Evolutionary conservation across 345 rosid species (phyloP).

Genomic region (Jatropha curcas): DNA sequence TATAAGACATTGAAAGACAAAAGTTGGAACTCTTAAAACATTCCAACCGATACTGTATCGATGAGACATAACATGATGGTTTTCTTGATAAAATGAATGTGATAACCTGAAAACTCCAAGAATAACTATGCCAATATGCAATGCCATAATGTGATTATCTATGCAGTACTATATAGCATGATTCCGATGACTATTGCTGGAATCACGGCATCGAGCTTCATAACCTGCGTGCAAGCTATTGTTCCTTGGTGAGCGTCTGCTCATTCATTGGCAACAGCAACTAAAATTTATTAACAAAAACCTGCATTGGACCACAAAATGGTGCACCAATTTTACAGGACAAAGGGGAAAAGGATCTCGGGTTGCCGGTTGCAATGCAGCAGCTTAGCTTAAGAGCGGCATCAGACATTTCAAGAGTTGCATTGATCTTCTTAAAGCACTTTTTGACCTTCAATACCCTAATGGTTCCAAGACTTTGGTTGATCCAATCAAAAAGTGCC

Average conservation of each 20-base stretch:
- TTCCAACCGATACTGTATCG: slow-evolving; percentile 26
- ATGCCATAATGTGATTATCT: neutral
- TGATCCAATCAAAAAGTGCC: slow-evolving; percentile 11
- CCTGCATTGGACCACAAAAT: slow-evolving; percentile 28
- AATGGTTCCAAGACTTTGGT: slow-evolving; percentile 24
- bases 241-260: slow-evolving; percentile 24
- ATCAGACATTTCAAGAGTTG: slow-evolving; percentile 23
- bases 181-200: slow-evolving; percentile 41
- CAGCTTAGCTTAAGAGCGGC: slow-evolving; percentile 31
- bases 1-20: slow-evolving; percentile 32
- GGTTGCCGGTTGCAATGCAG: slow-evolving; percentile 46
- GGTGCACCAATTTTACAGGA: slow-evolving; percentile 49
- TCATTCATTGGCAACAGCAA: slow-evolving; percentile 40
- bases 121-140: slow-evolving; percentile 28
- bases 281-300: slow-evolving; percentile 33
- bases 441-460: neutral
- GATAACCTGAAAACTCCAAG: neutral
- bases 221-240: slow-evolving; percentile 29
- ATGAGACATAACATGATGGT: neutral
- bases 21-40: slow-evolving; percentile 36
- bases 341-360: slow-evolving; percentile 41
- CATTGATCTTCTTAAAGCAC: slow-evolving; percentile 29
- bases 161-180: slow-evolving; percentile 30
- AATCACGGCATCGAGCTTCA: slow-evolving; percentile 58
- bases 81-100: slow-evolving; percentile 1